Base-by-base conservation (phyloP, 805 yeast genomes). In the Starmerella geochares region DNA sequence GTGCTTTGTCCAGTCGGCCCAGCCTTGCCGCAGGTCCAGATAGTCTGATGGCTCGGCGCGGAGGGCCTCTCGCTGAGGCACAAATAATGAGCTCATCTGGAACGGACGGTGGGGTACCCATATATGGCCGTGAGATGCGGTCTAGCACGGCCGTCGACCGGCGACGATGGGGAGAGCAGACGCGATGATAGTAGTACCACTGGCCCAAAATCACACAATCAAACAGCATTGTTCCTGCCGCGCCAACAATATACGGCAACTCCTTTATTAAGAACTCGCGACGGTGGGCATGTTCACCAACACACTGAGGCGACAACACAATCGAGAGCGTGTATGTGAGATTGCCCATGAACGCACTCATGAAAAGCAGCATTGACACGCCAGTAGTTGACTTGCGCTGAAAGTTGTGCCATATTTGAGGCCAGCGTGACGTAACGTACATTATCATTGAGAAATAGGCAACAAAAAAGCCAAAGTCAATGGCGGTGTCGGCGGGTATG, bases 371-470 rank as follows among this genome's bases (percentile, higher is more conserved):
- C 20, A 94, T 86, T 1, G 96, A 83, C 2, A 87, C 71, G 2
- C 96, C 96, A 29, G 82, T 81, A 0, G 94, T 92, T 1, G 95
- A 84, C 62, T 84, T 83, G 35, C 95, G 71, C 47, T 69, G 58
- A 62, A 77, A 81, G 66, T 88, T 88, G 63, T 83, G 86, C 61
- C 74, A 68, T 46, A 88, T 69, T 62, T 88, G 97, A 1, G 97
- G 97, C 42, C 86, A 64, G 54, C 97, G 73, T 2, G 95, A 83
- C 10, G 79, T 69, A 40, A 86, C 74, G 62, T 90, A 88, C 48
- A 85, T 78, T 4, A 66, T 58, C 0, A 94, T 84, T 54, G 95
- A 86, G 2, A 73, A 58, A 94, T 95, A 88, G 0, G 96, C 87
- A 37, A 83, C 63, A 0, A 67, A 29, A 4, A 62, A 56, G 0